A percentile compares a stretch with the other conserved stretches of the same genome.
Conservation (phyloP, 257 asterid species). For the Primulina eburnea region DNA sequence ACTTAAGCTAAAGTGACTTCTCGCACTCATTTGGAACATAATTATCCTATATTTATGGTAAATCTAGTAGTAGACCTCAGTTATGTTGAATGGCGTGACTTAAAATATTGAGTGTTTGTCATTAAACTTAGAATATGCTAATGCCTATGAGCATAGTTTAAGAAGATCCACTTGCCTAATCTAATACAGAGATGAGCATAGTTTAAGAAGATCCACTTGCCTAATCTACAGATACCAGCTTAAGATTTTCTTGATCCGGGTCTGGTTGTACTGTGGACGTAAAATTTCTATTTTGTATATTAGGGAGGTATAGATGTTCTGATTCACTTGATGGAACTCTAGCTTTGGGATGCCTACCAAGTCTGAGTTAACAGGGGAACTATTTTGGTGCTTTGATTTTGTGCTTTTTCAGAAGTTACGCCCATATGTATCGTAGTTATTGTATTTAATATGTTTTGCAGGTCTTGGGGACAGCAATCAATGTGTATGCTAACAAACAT, state of each 20-base stretch:
- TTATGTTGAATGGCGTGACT: no score
- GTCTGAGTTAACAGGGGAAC: background rate
- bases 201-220: no score
- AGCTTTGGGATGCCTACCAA: background rate
- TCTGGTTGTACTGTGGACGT: background rate
- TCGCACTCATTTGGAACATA: no score
- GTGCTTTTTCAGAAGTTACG: background rate
- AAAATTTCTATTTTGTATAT: no score
- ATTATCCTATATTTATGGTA: no score
- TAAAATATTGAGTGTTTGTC: no score
- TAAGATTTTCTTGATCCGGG: background rate
- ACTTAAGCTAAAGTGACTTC: no score
- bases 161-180: background rate
- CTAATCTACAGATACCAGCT: background rate
- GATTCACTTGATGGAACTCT: background rate
- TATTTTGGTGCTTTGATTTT: background rate
- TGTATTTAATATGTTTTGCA: slow-evolving; percentile 26
- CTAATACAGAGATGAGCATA: no score
- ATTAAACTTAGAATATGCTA: background rate
- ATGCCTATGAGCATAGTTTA: background rate
- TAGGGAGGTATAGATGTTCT: background rate
- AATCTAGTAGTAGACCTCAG: no score
- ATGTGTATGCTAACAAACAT: slow-evolving; percentile 93
- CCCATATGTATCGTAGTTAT: background rate
- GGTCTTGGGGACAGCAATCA: slow-evolving; percentile 97